Evolutionary conservation across 768 basidiomycete genomes (phyloP).

Genomic region (Tylopilus plumbeoviolaceoides): DNA sequence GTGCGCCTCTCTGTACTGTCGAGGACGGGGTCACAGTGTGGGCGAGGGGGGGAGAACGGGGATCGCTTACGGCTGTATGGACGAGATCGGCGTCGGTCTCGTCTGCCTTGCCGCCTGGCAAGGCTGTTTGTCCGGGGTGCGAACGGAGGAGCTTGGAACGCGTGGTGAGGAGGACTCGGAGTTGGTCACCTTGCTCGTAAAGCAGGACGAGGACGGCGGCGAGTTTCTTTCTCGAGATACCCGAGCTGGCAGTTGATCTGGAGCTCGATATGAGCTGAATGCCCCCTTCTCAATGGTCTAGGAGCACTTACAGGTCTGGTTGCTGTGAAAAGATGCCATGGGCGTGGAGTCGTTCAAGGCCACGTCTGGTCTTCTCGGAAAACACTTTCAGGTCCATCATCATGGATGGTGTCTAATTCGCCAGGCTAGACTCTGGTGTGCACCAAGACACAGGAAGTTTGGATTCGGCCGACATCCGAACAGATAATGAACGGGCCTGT

Average conservation of each 20-base stretch:
- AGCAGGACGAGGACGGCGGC: constrained; percentile 80
- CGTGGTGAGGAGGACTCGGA: constrained; percentile 82
- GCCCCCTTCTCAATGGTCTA: too few species aligned
- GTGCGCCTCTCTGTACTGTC: constrained; percentile 74
- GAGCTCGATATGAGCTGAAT: not conserved
- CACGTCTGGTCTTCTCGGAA: constrained; percentile 20
- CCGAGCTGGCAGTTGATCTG: constrained; percentile 23
- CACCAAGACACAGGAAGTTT: not conserved
- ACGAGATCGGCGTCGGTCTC: constrained; percentile 57
- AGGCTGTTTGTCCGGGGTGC: constrained; percentile 77
- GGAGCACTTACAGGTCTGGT: constrained; percentile 50
- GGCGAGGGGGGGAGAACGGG: not conserved
- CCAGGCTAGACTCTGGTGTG: too few species aligned
- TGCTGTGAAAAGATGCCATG: constrained; percentile 26
- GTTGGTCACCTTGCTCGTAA: constrained; percentile 61
- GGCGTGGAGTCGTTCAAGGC: constrained; percentile 39
- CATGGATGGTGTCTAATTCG: not conserved
- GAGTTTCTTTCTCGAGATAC: constrained; percentile 40
- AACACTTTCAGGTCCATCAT: constrained; percentile 10
- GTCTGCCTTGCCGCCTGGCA: constrained; percentile 81
- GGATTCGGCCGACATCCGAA: not conserved
- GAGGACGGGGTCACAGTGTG: not conserved
- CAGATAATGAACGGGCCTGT: too few species aligned
- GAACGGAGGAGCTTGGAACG: constrained; percentile 71
- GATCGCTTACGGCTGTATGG: constrained; percentile 63